A percentile compares a stretch with the other conserved stretches of the same genome.
Conservation (phyloP, 371 early-diverging fungal species). For the Mucor sp. region DNA sequence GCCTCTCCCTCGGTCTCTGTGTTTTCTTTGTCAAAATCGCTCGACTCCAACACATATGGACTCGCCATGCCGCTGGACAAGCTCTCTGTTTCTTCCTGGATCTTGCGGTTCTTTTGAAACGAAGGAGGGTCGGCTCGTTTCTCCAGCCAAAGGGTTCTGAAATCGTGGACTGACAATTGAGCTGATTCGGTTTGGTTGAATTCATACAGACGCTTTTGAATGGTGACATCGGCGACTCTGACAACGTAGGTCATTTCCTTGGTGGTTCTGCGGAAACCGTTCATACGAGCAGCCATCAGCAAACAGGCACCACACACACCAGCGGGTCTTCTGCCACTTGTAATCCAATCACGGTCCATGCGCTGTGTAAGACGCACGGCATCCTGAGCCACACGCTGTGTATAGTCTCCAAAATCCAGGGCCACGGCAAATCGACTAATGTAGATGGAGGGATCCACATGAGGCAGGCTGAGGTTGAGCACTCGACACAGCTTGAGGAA, state of each 20-base stretch:
- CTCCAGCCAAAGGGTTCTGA: conserved; percentile 89
- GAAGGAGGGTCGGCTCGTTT: conserved; percentile 92
- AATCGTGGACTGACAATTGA: conserved; percentile 86
- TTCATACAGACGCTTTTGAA: conserved; percentile 88
- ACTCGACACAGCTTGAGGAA: conserved; percentile 85
- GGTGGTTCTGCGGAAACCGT: conserved; percentile 86
- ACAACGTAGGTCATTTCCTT: conserved; percentile 93
- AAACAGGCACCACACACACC: conserved; percentile 99
- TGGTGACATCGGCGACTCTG: conserved; percentile 91
- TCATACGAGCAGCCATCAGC: conserved; percentile 94
- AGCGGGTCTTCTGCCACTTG: conserved; percentile 95
- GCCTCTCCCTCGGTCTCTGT: conserved; percentile 8
- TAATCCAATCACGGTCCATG: conserved; percentile 99
- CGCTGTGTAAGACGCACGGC: conserved; percentile 90
- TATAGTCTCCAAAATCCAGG: conserved; percentile 93
- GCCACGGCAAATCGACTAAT: conserved; percentile 93
- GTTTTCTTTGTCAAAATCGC: not conserved
- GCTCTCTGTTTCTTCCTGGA: conserved; percentile 27
- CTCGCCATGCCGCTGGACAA: not conserved
- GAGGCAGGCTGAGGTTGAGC: conserved; percentile 79
- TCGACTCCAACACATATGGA: not conserved
- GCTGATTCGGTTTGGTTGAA: conserved; percentile 89
- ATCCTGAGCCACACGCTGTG: conserved; percentile 77
- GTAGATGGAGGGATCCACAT: conserved; percentile 97
- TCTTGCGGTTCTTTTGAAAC: conserved; percentile 62